Evolutionary conservation across 352 stramenopile genomes (phyloP), one percentile per base, ranked within the genome.

Genomic region (Globisporangium okanoganense): DNA sequence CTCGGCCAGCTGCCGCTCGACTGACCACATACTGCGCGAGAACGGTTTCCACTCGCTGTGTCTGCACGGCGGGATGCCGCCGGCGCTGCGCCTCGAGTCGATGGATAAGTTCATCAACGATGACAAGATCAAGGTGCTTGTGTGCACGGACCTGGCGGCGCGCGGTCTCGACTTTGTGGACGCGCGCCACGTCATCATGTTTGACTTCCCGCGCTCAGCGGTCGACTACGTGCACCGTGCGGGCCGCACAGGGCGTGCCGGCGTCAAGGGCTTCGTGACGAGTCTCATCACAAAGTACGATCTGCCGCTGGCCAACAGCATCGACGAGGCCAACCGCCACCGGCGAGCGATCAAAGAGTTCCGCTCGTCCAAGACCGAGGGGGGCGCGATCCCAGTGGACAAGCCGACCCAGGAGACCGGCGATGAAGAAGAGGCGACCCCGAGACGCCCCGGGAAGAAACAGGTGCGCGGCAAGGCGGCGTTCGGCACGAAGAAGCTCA

Each of bases 151-250:
- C 67, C 66, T 98, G 27, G 95, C 91, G 6, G 89, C 87, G n/a
- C 79, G 95, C 43, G 94, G 95, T 31, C 71, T 98, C 44, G 91
- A 98, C 70, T 86, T 98, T 47, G 77, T 84, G 9, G 70, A 76
- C 16, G 90, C 98, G 14, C 87, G 87, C 60, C 88, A 95, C 48
- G 88, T 98, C 12, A 75, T 98, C 18, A 96, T 98, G 73, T 88
- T 98, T 47, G 92, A 98, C 71, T 98, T 98, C 64, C 93, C 95
- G 0, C 78, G 79, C 29, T 95, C 90, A 44, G 91, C 95, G 20
- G 92, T 98, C 22, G 80, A 96, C 68, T 97, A 98, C 76, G 85
- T 98, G 49, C 95, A 98, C 76, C 89, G 95, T 24, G 85, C 83
- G 31, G 85, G 85, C 5, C 80, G 85, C 22, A 90, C 85, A 0